phyloP scores from a whole-genome alignment of 305 asterid genomes.

The Fraxinus floribunda region DNA sequence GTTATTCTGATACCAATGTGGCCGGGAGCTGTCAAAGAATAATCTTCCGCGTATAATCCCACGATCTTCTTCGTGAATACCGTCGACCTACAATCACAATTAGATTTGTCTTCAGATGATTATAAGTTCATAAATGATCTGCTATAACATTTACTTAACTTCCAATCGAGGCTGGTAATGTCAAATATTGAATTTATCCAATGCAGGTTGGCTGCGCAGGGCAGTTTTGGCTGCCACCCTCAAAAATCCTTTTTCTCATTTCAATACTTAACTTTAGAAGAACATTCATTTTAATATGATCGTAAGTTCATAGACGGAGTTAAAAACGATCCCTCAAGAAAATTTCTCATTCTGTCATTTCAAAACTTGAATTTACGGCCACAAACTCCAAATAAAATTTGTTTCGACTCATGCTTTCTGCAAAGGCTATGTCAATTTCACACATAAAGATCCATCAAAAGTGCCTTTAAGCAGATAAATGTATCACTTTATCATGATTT shows the following conservation, averaged over 20 bases:
- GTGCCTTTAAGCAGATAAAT: conserved; percentile 22
- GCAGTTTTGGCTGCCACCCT: conserved; percentile 22
- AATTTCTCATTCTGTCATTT: neutral
- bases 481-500: conserved; percentile 1
- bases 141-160: neutral
- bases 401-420: neutral
- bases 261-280: neutral
- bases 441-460: conserved; percentile 14
- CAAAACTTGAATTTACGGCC: neutral
- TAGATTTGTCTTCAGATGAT: neutral
- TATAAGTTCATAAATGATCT: neutral
- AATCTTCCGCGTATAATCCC: conserved; percentile 28
- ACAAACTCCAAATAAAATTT: neutral
- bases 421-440: neutral
- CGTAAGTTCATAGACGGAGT: neutral
- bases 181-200: neutral
- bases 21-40: conserved; percentile 41
- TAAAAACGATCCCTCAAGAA: neutral
- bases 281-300: neutral
- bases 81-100: conserved; percentile 40
- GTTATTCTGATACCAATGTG: conserved; percentile 41
- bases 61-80: conserved; percentile 43
- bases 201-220: neutral
- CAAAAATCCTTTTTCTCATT: neutral
- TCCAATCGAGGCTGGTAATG: neutral